Percentiles rank a stretch among this genome's conserved stretches.
These are phyloP conservation scores for Aspergillus hiratsukae DNA, from an alignment of 2,329 filamentous ascomycete species.

Conservation along the genomic window DNA sequence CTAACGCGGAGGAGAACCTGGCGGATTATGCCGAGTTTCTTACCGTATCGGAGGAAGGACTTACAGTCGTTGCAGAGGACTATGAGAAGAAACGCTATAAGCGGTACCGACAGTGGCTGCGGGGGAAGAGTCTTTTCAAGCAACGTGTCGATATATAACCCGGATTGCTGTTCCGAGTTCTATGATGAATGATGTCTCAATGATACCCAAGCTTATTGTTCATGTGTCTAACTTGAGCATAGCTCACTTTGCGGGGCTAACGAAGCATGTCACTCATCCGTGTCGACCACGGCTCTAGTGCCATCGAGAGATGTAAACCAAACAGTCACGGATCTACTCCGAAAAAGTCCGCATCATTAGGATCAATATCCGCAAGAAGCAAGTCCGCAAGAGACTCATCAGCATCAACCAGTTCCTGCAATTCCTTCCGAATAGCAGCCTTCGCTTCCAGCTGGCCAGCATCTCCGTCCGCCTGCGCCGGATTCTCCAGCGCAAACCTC, in stretches of 20 bases:
- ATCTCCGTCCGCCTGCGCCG: slow-evolving; percentile 14
- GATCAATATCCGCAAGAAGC: slow-evolving; percentile 18
- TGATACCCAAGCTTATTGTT: neutral
- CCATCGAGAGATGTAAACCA: neutral
- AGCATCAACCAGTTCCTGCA: slow-evolving; percentile 32
- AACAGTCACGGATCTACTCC: slow-evolving; percentile 3
- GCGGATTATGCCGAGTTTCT: slow-evolving; percentile 74
- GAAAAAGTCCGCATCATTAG: slow-evolving; percentile 15
- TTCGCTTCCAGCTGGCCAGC: slow-evolving; percentile 19
- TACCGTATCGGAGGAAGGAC: slow-evolving; percentile 70
- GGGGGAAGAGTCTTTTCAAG: slow-evolving; percentile 93
- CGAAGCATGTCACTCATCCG: neutral
- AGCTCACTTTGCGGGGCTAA: neutral
- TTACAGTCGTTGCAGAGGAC: slow-evolving; percentile 86
- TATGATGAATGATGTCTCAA: neutral
- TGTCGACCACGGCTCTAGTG: neutral
- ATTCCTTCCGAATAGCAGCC: slow-evolving; percentile 29
- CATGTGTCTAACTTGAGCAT: neutral
- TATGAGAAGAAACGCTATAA: slow-evolving; percentile 91
- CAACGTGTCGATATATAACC: slow-evolving; percentile 57
- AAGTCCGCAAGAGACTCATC: slow-evolving; percentile 31
- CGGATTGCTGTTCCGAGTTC: neutral
- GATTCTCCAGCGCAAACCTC: slow-evolving; percentile 27
- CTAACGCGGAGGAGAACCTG: slow-evolving; percentile 58
- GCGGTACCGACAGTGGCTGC: slow-evolving; percentile 90